Evolutionary conservation across 2,329 filamentous ascomycete species (phyloP), one percentile per base, ranked within the genome.

Genomic region (Blumeria graminis): DNA sequence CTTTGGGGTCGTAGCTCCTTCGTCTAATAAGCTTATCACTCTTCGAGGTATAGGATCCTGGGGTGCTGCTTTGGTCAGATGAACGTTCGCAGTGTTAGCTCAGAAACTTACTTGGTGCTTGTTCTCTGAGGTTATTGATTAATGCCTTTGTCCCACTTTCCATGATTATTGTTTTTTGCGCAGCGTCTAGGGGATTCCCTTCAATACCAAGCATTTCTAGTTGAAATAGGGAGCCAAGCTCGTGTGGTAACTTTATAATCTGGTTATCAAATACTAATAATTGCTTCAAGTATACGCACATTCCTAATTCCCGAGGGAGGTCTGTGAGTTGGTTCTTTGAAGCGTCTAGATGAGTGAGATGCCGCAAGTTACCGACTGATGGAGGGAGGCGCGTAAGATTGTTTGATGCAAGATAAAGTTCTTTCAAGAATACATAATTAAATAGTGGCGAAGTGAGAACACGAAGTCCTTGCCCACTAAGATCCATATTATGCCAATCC

Each of bases 351-450:
- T 89, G 78, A 38, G 80, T 84, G 53, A 98, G 72, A 60, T 84
- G 82, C 61, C 89, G 81, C 61, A 98, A 74, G 63, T 83, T 77
- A 41, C 92, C 89, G 66, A 98, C 87, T 22, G 81, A 75, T 39
- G 84, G 72, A 11, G 90, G 88, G n/a, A 98, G 72, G 50, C 76
- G 75, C 33, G 80, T 80, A 58, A 98, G 76, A 67, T 88, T 89
- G 74, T 98, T 98, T 62, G 88, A 90, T 63, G 88, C 88, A 60
- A 98, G 80, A 68, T 94, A 95, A 34, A 98, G 77, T 69, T 93
- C 90, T 62, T 85, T 85, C 57, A 98, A 73, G 68, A 98, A 96
- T 48, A 76, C 76, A 69, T 96, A 98, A 62, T 77, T 75, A 71
- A 96, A 96, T 35, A 98, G 74, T 48, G 84, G 78, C 8, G 78